phyloP scores from a whole-genome alignment of 352 stramenopile genomes.

The Phytophthora litchii region DNA sequence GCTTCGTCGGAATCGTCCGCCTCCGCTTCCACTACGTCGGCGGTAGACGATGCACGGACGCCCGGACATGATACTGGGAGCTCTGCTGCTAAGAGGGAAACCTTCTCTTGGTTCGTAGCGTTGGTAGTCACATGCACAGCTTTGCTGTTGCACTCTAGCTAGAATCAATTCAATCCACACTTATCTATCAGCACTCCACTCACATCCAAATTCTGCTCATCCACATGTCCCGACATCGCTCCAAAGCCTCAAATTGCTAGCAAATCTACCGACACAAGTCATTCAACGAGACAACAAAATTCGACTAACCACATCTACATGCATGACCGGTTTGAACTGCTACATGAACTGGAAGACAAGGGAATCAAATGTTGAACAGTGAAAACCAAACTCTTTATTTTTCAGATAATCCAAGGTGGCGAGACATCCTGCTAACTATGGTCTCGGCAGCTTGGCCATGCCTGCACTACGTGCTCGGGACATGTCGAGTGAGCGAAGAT shows the following conservation, averaged over 20 bases:
- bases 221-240: slow-evolving; percentile 16
- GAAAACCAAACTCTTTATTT: slow-evolving; percentile 38
- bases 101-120: slow-evolving; percentile 8
- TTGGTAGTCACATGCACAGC: slow-evolving; percentile 9
- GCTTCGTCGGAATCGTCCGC: slow-evolving; percentile 20
- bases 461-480: slow-evolving; percentile 25
- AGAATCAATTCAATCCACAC: slow-evolving; percentile 26
- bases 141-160: slow-evolving; percentile 26
- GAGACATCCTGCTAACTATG: slow-evolving; percentile 45
- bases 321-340: too few species aligned
- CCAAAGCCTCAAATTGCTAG: neutral
- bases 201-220: slow-evolving; percentile 28
- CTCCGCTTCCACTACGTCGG: slow-evolving; percentile 15
- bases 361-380: slow-evolving; percentile 1
- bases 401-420: slow-evolving; percentile 42
- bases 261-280: neutral
- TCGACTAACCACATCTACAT: too few species aligned
- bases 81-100: slow-evolving; percentile 5
- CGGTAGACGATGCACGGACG: slow-evolving; percentile 13
- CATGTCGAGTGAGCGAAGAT: slow-evolving; percentile 43
- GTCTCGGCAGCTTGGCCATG: slow-evolving; percentile 46
- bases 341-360: neutral
- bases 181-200: slow-evolving; percentile 29
- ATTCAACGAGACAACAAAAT: too few species aligned
- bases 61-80: slow-evolving; percentile 14